Evolutionary conservation across 2,329 filamentous ascomycete genomes (phyloP).

Genomic region (Verticillium klebahnii): DNA sequence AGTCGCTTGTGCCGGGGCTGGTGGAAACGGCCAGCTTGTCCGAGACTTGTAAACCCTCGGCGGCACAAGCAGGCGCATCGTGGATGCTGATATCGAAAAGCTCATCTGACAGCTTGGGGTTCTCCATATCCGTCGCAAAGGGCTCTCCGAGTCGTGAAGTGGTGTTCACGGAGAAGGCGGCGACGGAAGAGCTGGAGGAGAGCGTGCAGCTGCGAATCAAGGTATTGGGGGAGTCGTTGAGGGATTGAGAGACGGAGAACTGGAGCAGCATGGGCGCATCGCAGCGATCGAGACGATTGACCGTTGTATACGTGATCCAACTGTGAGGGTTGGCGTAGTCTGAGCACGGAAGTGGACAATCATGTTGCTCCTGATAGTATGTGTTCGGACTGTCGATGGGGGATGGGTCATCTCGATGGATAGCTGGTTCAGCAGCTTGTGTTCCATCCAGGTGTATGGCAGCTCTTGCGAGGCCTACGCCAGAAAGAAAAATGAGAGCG

Average conservation of each 20-base stretch:
- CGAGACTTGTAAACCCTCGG: too few relatives aligned
- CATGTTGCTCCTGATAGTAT: constrained; percentile 16
- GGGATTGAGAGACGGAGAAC: constrained; percentile 7
- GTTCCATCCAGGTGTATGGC: constrained; percentile 13
- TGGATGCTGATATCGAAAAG: too few relatives aligned
- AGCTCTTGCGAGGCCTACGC: constrained; percentile 2
- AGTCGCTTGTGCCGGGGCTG: too few relatives aligned
- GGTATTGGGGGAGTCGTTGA: too few relatives aligned
- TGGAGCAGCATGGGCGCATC: constrained; percentile 10
- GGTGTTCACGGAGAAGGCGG: too few relatives aligned
- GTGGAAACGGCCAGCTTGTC: too few relatives aligned
- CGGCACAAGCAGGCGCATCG: too few relatives aligned
- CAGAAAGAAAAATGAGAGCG: not conserved
- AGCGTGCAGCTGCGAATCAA: too few relatives aligned
- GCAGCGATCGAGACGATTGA: constrained; percentile 14
- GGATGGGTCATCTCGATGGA: constrained; percentile 10
- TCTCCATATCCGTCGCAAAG: too few relatives aligned
- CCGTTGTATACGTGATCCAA: constrained; percentile 16
- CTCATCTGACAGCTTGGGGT: too few relatives aligned
- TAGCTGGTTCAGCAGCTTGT: constrained; percentile 4
- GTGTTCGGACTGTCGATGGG: constrained; percentile 13
- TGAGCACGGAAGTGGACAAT: constrained; percentile 14
- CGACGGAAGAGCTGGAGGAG: too few relatives aligned
- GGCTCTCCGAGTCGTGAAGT: too few relatives aligned
- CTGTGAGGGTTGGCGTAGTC: constrained; percentile 16